phyloP scores from a whole-genome alignment of 1,284 basidiomycete species.

The Earliella scabrosa region DNA sequence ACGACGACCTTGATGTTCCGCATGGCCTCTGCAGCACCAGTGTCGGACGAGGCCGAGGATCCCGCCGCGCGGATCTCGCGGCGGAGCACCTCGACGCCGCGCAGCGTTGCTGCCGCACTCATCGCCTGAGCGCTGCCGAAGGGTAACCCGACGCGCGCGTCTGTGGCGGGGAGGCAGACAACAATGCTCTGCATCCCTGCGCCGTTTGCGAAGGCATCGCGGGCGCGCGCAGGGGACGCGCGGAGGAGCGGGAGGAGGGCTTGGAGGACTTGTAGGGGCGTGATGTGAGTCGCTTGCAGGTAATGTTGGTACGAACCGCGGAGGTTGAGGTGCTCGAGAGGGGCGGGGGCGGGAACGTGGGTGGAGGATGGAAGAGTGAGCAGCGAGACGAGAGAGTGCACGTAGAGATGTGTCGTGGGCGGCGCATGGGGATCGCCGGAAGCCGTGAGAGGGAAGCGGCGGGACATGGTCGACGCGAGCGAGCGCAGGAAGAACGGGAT shows the following conservation, averaged over 20 bases:
- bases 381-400: slow-evolving; percentile 75
- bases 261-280: slow-evolving; percentile 75
- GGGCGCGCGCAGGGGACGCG: slow-evolving; percentile 54
- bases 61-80: slow-evolving; percentile 57
- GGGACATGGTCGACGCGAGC: slow-evolving; percentile 75
- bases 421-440: slow-evolving; percentile 81
- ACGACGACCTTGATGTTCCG: slow-evolving; percentile 63
- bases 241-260: slow-evolving; percentile 76
- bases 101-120: slow-evolving; percentile 71
- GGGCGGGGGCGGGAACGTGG: slow-evolving; percentile 70
- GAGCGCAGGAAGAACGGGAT: slow-evolving; percentile 38
- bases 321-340: slow-evolving; percentile 77
- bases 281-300: slow-evolving; percentile 72
- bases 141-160: slow-evolving; percentile 71
- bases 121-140: slow-evolving; percentile 66
- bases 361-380: slow-evolving; percentile 56
- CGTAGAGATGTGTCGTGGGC: slow-evolving; percentile 63
- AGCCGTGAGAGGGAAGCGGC: slow-evolving; percentile 74
- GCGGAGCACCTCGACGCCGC: slow-evolving; percentile 71
- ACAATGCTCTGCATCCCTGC: slow-evolving; percentile 65
- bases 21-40: slow-evolving; percentile 55
- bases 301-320: slow-evolving; percentile 66
- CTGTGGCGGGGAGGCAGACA: slow-evolving; percentile 70
- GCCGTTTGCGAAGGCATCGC: slow-evolving; percentile 42
- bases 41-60: slow-evolving; percentile 44